Base-by-base conservation (phyloP, 2,329 filamentous ascomycete genomes). In the Claviceps purpurea region DNA sequence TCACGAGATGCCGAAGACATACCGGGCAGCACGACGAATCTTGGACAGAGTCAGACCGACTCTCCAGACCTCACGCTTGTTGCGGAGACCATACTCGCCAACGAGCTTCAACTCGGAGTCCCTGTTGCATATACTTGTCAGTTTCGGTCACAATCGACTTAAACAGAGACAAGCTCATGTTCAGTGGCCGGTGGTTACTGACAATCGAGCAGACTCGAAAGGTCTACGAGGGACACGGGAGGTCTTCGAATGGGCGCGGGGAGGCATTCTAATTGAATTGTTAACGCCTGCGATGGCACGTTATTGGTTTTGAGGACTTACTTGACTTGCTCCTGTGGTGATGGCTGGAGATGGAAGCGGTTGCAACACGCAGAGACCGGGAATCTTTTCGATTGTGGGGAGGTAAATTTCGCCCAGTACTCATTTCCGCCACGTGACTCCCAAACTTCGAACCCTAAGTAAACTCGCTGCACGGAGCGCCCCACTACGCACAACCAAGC, bases 41-140 rank as follows among this genome's bases (percentile, higher is more conserved):
- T 97, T 97, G 80, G 93, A 97, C 71, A 98, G 86, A 70, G 91
- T 96, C 76, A 98, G 86, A 83, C 89, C 85, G 77, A 98, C 93
- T 77, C 93, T 89, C 93, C 93, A 98, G 72, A 98, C 93, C 83
- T 98, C 93, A 82, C 93, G 91, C 89, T 98, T 98, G 84, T 98
- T 98, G 78, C 90, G 88, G 69, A 98, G 89, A 78, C 93, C 93
- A 82, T 94, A 98, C 81, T 98, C 93, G 78, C 93, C 93, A 70
- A 98, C 91, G 76, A 93, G 86, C 87, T 98, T 98, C 77, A 98
- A 79, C 81, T 98, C 93, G 71, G 90, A 89, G 81, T 98, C 93
- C 81, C 93, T 97, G 79, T 70, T 67, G 64, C 63, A 61, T 66
- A 59, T 70, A 68, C 68, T 30, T 14, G 79, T 87, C 82, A 86